These are phyloP conservation scores for Zymoseptoria brevis DNA, from an alignment of 2,329 filamentous ascomycete genomes.

Conservation along the genomic window DNA sequence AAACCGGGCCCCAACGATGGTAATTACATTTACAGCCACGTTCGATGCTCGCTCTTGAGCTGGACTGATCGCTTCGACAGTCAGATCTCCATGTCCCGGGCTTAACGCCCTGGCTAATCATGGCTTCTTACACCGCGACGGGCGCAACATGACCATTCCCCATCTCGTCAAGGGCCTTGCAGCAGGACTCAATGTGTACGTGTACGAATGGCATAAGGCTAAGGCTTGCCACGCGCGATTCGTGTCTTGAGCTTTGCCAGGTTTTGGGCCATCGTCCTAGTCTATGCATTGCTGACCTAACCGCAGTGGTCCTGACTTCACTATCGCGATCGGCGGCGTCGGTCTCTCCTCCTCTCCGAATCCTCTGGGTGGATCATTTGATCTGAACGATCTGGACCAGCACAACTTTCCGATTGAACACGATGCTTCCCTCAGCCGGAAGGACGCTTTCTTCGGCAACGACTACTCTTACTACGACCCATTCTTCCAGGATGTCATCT, in stretches of 20 bases:
- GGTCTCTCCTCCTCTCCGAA: conserved; percentile 17
- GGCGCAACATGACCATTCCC: conserved; percentile 18
- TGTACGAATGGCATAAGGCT: no score
- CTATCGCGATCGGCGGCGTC: conserved; percentile 17
- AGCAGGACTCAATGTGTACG: conserved; percentile 15
- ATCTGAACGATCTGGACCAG: conserved; percentile 20
- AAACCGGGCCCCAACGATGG: conserved; percentile 15
- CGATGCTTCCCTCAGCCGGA: conserved; percentile 27
- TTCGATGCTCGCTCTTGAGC: neutral
- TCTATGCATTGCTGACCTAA: no score
- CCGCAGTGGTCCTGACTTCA: conserved; percentile 17
- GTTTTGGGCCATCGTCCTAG: no score
- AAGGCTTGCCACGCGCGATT: no score
- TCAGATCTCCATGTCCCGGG: conserved; percentile 21
- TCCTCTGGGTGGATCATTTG: conserved; percentile 15
- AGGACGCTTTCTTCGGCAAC: conserved; percentile 26
- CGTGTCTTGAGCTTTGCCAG: no score
- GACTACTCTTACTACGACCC: conserved; percentile 25
- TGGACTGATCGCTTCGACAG: conserved; percentile 1
- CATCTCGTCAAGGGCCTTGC: conserved; percentile 16
- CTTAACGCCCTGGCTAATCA: conserved; percentile 13
- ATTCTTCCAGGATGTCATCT: conserved; percentile 22
- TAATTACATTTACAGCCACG: neutral
- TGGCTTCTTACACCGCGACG: conserved; percentile 18
- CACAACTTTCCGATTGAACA: conserved; percentile 30